A percentile compares a stretch with the other conserved stretches of the same genome.
phyloP scores from a whole-genome alignment of 2,329 filamentous ascomycete genomes.

The Claviceps capensis region DNA sequence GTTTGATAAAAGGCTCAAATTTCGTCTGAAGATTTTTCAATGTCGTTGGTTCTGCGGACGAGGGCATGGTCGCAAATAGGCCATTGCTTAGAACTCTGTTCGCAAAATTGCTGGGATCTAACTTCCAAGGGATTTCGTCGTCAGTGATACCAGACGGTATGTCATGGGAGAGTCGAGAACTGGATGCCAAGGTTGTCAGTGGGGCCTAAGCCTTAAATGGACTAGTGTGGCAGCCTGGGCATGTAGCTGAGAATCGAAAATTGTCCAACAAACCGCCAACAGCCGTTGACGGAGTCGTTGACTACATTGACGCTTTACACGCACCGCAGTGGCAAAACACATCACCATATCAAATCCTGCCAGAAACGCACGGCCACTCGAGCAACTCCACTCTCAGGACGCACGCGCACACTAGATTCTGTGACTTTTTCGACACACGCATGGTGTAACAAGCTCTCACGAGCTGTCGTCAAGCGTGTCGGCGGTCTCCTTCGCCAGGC shows the following conservation, averaged over 20 bases:
- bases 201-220: neutral
- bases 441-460: conserved; percentile 22
- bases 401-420: conserved; percentile 5
- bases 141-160: neutral
- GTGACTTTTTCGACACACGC: conserved; percentile 12
- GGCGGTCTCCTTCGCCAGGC: conserved; percentile 17
- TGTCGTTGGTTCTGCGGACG: conserved; percentile 16
- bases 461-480: conserved; percentile 25
- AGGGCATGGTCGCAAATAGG: conserved; percentile 12
- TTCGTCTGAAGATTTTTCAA: conserved; percentile 25
- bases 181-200: neutral
- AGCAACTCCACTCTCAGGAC: conserved; percentile 7
- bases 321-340: neutral
- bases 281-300: neutral
- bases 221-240: conserved; percentile 8
- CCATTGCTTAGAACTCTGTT: neutral
- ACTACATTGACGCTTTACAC: neutral
- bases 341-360: neutral
- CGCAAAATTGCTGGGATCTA: neutral
- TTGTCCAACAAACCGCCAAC: conserved; percentile 12
- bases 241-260: conserved; percentile 19
- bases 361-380: conserved; percentile 9
- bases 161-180: neutral
- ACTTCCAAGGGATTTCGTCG: neutral
- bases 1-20: conserved; percentile 40